Base-by-base conservation (phyloP, 257 asterid genomes). In the Agastache rugosa region DNA sequence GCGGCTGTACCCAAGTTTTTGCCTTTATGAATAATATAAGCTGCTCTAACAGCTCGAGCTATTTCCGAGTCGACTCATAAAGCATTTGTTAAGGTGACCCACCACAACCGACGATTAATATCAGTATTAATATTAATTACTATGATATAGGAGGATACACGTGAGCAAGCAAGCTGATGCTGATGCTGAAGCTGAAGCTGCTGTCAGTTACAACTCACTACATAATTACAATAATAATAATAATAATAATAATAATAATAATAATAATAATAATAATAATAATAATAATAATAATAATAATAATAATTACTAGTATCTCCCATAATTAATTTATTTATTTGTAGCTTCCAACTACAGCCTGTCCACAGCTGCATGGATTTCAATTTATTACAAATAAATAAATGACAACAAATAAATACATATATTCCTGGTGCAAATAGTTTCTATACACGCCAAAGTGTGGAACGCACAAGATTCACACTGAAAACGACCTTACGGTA, bases 271-370 rank as follows among this genome's bases (percentile, higher is more conserved):
- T 56, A 23, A 58, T 11, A 58, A 12, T 12, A 12, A 59, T 29
- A 59, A 25, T 56, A 23, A 58, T 11, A 58, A 12, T 12, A 12
- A 59, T 29, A 59, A 25, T 56, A 23, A 58, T 11, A 58, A 12
- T 12, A 12, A 55, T 22, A 58, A 23, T 11, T 29, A 25, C 19
- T 23, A 27, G 1, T 59, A 56, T 34, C 22, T 62, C 25, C 47
- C 25, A 34, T 6, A 62, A 31, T 31, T 31, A 0, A 31, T 31
- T 31, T 5, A 35, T 17, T 61, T 16, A 34, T 23, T 27, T 16
- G 19, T 59, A 59, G 68, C 68, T n/a, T 45, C n/a, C 39, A 20
- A 20, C 69, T 10, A 73, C 72, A 74, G 56, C 31, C 78, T 51
- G 71, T 63, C 55, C 72, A 9, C 68, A 50, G 72, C 55, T 44